These are phyloP conservation scores for Dendryphion nanum DNA, from an alignment of 2,329 filamentous ascomycete species.

Conservation along the genomic window DNA sequence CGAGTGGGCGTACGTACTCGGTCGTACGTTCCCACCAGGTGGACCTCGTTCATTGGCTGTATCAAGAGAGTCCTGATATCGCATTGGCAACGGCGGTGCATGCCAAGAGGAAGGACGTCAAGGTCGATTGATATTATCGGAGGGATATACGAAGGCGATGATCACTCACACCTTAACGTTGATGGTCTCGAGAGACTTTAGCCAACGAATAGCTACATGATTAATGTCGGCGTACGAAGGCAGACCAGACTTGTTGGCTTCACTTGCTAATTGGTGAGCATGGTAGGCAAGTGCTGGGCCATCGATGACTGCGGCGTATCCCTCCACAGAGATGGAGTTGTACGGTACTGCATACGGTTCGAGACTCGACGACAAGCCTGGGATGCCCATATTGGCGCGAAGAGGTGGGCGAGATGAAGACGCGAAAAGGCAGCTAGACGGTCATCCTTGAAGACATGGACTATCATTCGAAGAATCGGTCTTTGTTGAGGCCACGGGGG, in stretches of 20 bases:
- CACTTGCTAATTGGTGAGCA: constrained; percentile 51
- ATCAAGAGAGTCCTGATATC: no score
- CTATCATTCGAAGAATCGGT: no score
- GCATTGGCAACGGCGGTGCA: constrained; percentile 5
- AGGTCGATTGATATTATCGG: neutral
- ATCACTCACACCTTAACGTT: constrained; percentile 62
- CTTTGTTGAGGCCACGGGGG: no score
- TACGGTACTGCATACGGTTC: constrained; percentile 30
- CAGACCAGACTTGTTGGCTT: constrained; percentile 21
- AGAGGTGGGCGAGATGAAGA: no score
- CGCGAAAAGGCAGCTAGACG: no score
- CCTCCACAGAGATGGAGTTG: constrained; percentile 19
- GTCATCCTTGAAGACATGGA: no score
- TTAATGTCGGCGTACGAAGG: constrained; percentile 61
- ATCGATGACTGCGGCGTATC: constrained; percentile 58
- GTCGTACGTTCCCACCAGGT: no score
- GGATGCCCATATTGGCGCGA: constrained; percentile 33
- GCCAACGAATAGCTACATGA: constrained; percentile 53
- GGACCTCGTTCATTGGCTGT: no score
- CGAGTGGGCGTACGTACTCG: no score
- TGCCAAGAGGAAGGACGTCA: constrained; percentile 7
- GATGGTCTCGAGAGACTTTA: constrained; percentile 57
- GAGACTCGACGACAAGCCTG: constrained; percentile 29
- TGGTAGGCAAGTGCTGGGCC: constrained; percentile 78
- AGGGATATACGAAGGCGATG: constrained; percentile 12